Percentiles rank a stretch among this genome's conserved stretches.
phyloP scores from a whole-genome alignment of 129 eudicot species.

The Sambucus nigra region DNA sequence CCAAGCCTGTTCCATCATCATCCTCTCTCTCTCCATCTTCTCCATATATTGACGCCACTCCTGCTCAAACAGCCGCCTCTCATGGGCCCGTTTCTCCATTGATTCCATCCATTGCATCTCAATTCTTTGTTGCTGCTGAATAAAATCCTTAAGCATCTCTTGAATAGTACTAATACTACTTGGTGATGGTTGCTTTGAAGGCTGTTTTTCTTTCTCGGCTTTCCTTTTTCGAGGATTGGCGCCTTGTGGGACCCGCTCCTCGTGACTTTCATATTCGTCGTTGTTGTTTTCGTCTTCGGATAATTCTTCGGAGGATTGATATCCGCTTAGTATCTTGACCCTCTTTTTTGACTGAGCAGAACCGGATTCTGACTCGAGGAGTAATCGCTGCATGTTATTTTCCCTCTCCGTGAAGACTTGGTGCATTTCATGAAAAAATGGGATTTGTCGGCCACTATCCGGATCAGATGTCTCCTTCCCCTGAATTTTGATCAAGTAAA shows the following conservation, averaged over 20 bases:
- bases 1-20: slow-evolving; percentile 50
- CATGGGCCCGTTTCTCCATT: slow-evolving; percentile 52
- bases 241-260: slow-evolving; percentile 10
- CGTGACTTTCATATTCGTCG: slow-evolving; percentile 25
- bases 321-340: slow-evolving; percentile 11
- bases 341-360: slow-evolving; percentile 28
- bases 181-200: slow-evolving; percentile 8
- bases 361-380: slow-evolving; percentile 27
- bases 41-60: slow-evolving; percentile 79
- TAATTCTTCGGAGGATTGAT: slow-evolving; percentile 33
- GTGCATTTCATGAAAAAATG: slow-evolving; percentile 58
- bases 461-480: slow-evolving; percentile 47
- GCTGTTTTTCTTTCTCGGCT: slow-evolving; percentile 33
- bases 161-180: slow-evolving; percentile 17
- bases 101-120: slow-evolving; percentile 62
- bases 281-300: slow-evolving; percentile 28
- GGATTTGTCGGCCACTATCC: slow-evolving; percentile 43
- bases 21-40: slow-evolving; percentile 59
- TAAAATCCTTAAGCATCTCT: slow-evolving; percentile 46
- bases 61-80: slow-evolving; percentile 49
- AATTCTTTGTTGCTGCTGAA: slow-evolving; percentile 53
- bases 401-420: slow-evolving; percentile 39
- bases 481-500: slow-evolving; percentile 23
- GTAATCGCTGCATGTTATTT: slow-evolving; percentile 21
- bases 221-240: slow-evolving; percentile 31